A percentile compares a stretch with the other conserved stretches of the same genome.
These are phyloP conservation scores for Botrytis squamosa DNA, from an alignment of 2,329 filamentous ascomycete species.

Conservation along the genomic window DNA sequence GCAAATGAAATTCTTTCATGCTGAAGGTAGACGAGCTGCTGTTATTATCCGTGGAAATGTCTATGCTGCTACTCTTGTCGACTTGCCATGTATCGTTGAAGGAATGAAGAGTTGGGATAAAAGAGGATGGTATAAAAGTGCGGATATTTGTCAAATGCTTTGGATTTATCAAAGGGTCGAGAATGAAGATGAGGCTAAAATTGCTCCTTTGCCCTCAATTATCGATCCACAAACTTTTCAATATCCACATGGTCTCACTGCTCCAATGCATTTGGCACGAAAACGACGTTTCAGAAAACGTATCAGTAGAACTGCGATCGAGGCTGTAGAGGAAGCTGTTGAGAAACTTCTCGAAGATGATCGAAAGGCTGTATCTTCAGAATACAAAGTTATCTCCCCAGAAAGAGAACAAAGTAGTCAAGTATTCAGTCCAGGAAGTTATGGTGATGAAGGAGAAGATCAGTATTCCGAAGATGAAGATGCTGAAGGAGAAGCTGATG, in stretches of 20 bases:
- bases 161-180: constrained; percentile 60
- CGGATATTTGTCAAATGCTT: constrained; percentile 74
- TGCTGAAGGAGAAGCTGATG: constrained; percentile 42
- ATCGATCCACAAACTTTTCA: constrained; percentile 38
- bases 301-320: constrained; percentile 54
- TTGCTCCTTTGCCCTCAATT: constrained; percentile 33
- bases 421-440: constrained; percentile 28
- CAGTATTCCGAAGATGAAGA: constrained; percentile 41
- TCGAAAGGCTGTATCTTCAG: constrained; percentile 42
- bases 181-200: constrained; percentile 51
- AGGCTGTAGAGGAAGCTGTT: constrained; percentile 56
- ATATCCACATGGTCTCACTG: constrained; percentile 56
- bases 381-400: constrained; percentile 45
- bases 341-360: constrained; percentile 52
- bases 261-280: constrained; percentile 58
- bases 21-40: constrained; percentile 58
- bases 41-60: constrained; percentile 58
- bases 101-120: constrained; percentile 75
- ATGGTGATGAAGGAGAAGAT: constrained; percentile 39
- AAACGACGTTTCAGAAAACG: constrained; percentile 58
- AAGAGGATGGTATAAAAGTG: constrained; percentile 69
- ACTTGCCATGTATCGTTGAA: constrained; percentile 68
- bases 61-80: constrained; percentile 67
- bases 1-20: constrained; percentile 74
- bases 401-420: constrained; percentile 36